A percentile compares a stretch with the other conserved stretches of the same genome.
Evolutionary conservation across 2,329 filamentous ascomycete species (phyloP).

Genomic region (Scedosporium minutisporum): DNA sequence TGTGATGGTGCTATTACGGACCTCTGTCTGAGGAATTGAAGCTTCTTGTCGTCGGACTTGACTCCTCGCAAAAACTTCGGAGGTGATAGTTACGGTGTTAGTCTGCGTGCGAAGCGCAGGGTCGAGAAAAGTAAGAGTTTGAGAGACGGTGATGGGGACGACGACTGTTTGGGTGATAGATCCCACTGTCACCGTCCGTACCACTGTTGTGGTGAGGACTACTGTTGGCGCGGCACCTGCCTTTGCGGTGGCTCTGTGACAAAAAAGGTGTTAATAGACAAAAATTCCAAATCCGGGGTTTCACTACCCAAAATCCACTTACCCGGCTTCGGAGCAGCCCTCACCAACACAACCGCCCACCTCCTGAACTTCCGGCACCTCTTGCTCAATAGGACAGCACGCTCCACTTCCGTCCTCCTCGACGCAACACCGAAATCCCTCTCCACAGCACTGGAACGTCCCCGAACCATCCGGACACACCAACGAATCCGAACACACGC

Average conservation of each 20-base stretch:
- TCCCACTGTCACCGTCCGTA: constrained; percentile 13
- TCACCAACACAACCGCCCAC: not conserved
- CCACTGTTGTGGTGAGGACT: constrained; percentile 7
- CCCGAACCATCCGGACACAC: not conserved
- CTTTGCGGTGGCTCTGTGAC: not conserved
- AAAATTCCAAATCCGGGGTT: no score
- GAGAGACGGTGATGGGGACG: constrained; percentile 12
- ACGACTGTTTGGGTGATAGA: constrained; percentile 11
- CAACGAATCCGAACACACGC: not conserved
- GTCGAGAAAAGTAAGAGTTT: constrained; percentile 17
- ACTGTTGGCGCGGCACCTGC: not conserved
- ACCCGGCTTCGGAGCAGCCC: not conserved
- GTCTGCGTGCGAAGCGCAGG: constrained; percentile 15
- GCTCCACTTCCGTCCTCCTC: not conserved
- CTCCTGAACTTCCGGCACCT: not conserved
- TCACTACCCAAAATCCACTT: not conserved
- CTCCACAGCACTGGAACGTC: constrained; percentile 3
- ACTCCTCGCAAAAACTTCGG: constrained; percentile 7
- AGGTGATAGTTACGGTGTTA: constrained; percentile 14
- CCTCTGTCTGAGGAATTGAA: constrained; percentile 3
- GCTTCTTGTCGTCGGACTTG: constrained; percentile 3
- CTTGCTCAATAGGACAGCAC: not conserved
- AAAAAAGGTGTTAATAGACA: not conserved
- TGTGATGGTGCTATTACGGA: not conserved
- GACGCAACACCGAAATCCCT: not conserved